Base-by-base conservation (phyloP, 768 basidiomycete genomes). In the Phlebiopsis flavidoalba region DNA sequence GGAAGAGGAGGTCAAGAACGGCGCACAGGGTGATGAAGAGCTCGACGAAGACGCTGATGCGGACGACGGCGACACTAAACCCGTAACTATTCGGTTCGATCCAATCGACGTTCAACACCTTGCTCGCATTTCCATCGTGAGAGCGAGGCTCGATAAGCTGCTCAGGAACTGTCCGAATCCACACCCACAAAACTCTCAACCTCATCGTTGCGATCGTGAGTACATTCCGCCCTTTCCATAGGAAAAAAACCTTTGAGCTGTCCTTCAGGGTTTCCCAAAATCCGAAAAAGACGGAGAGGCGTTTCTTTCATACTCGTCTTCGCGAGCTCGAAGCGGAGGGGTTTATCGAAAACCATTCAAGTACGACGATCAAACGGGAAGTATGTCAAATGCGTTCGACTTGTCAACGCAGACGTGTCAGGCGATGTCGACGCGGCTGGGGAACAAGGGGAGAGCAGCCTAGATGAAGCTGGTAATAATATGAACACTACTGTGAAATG, bases 71-170 rank as follows among this genome's bases (percentile, higher is more conserved):
- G 71, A 49, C 56, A 68, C 60, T 65, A 71, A 12, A 7, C 53
- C 19, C 69, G 62, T 51, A 7, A 52, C 63, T 8, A 59, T 87
- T 15, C 72, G 79, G 7, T 93, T 93, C 64, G 84, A 86, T 24
- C 81, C 89, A 2, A 90, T 93, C 40, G 89, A 92, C 68, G 81
- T 84, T 17, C 85, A 87, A 45, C 88, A 92, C 72, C 75, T 94
- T 12, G 87, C 89, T 8, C 92, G 89, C 66, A 74, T 90, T 53
- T 81, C 85, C 0, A 76, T 96, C 5, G 76, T 96, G 48, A 84
- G 83, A 63, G 81, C 80, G 8, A 82, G 94, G 46, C 76, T 96
- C 33, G 74, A 88, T 47, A 90, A 84, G 70, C 74, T 93, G 14
- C 75, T 96, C 45, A 87, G 84, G 65, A 79, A 80, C 36, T 88